Evolutionary conservation across 306 rosid genomes (phyloP), one percentile per base, ranked within the genome.

Genomic region (Alnus glutinosa): DNA sequence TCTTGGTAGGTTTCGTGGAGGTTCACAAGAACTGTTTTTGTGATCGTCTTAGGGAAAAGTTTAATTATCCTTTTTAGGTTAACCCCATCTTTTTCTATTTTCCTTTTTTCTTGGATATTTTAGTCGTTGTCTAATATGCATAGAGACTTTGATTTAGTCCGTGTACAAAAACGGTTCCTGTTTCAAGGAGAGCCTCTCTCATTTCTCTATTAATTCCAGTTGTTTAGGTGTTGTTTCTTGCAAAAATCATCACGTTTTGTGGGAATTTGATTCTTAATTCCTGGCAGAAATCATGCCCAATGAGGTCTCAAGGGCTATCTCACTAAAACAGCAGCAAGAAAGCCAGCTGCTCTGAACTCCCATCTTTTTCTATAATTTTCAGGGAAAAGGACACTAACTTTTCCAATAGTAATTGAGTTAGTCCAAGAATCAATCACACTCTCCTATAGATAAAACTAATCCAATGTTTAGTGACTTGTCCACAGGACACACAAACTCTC

Each of bases 241-340:
- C 68, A 30, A 69, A 81, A 74, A 81, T 85, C 55, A 75, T 81
- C 51, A 59, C 75, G 79, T 80, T 73, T 79, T 71, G 62, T 46
- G 85, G 83, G 81, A 80, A 63, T 72, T 83, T 66, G 85, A 86
- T 81, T 80, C 89, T 39, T 62, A 81, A 78, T 77, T 83, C 80
- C 67, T 72, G 73, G 70, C 82, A 81, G 82, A 73, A 50, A 75
- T 84, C 80, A 70, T 78, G 85, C 74, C 78, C 75, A 74, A 63
- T 54, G 73, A 81, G 81, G 78, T 83, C 61, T 81, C 76, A 85
- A 75, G 88, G 58, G 67, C 69, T 6, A 28, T 73, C 23, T 50
- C 62, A 67, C 71, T 18, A 67, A 42, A 68, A 78, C 78, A 66
- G 80, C 77, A 79, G 50, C 5, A 64, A 59, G 66, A 86, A 70